Evolutionary conservation across 106 monocot genomes (phyloP).

Genomic region (Xerophyta viscosa): DNA sequence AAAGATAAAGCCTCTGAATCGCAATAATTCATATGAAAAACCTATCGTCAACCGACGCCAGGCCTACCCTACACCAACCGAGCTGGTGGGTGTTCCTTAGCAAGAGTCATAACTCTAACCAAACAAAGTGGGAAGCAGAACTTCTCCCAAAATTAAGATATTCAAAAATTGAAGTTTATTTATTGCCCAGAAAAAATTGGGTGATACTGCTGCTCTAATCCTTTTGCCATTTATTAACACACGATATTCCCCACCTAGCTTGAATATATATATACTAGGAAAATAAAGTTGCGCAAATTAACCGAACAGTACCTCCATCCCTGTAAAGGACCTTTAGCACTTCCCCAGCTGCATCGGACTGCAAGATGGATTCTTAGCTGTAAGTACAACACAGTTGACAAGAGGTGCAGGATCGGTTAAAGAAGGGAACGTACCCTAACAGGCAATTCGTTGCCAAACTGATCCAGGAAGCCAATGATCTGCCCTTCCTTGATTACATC

Average conservation of each 20-base stretch:
- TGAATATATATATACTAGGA: neutral
- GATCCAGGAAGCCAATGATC: slow-evolving; percentile 8
- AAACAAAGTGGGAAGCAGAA: too few species aligned
- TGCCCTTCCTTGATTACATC: slow-evolving; percentile 5
- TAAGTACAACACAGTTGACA: neutral
- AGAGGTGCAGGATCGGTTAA: neutral
- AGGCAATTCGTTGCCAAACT: slow-evolving; percentile 7
- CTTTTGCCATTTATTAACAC: neutral
- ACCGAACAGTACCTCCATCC: slow-evolving; percentile 66
- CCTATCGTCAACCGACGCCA: too few species aligned
- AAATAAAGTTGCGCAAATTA: neutral
- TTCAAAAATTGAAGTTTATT: too few species aligned
- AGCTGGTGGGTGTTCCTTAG: too few species aligned
- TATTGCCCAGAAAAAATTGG: too few species aligned
- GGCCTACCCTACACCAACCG: too few species aligned
- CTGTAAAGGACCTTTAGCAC: slow-evolving; percentile 4
- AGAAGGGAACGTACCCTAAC: neutral
- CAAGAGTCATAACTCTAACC: too few species aligned
- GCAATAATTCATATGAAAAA: too few species aligned
- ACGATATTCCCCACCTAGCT: neutral
- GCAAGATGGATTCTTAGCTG: neutral
- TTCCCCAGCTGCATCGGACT: slow-evolving; percentile 8
- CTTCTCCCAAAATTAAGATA: too few species aligned
- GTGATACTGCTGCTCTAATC: too few species aligned
- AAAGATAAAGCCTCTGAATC: too few species aligned